Base-by-base conservation (phyloP, 331 rosid species). In the Ulmus americana region DNA sequence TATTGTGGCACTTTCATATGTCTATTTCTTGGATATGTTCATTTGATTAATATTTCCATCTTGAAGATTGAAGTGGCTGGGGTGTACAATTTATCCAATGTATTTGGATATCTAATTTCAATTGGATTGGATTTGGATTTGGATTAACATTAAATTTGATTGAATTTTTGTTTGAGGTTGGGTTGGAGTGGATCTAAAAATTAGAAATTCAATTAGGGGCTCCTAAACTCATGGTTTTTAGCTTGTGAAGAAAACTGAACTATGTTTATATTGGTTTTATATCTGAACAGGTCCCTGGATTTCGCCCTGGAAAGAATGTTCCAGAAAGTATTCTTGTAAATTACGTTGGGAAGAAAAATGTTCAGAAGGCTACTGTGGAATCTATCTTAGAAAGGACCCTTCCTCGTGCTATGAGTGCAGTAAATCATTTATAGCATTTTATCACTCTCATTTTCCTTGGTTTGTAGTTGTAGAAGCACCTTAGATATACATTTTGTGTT, bases 331-430 rank as follows among this genome's bases (percentile, higher is more conserved):
- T 92, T 75, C 88, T 92, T 61, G 47, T 85, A 58, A 60, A 68
- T 76, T 81, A 74, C 70, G 81, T 92, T 22, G 98, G 98, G 68
- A 83, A 74, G 70, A 65, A 78, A 65, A 72, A 86, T 79, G 81
- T 92, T 41, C 77, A 76, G 63, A 86, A 82, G 78, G 98, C 98
- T 59, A 72, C 83, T 2, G 79, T 92, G 68, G 98, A 92, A 75
- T 83, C 98, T 20, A 83, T 92, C 76, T 51, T 92, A 80, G 85
- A 75, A 76, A 88, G 94, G 81, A 88, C 98, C 58, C 89, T 92
- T 79, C 88, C 96, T 57, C 98, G 86, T 74, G 96, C 96, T 65
- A 82, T 83, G 94, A 22, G 75, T 63, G 67, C 86, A 0, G 97
- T 91, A 75, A 43, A 89, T 80, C 70, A 57, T 44, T 22, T 47